Evolutionary conservation across 805 yeast species (phyloP).

Genomic region (Starmerella apicola): DNA sequence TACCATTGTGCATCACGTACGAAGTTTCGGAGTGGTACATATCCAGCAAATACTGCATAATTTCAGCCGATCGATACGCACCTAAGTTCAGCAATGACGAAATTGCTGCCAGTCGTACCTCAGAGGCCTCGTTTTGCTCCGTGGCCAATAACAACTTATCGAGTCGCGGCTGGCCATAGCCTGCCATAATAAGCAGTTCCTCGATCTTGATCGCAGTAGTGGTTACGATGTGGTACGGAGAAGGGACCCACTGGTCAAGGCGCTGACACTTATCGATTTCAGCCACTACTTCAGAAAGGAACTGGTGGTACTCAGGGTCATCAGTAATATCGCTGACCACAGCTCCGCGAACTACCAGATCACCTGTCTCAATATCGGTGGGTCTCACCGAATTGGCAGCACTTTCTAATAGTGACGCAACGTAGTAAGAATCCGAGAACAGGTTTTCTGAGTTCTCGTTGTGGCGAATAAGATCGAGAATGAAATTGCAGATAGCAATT

Average conservation of each 20-base stretch:
- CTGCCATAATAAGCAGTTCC: constrained; percentile 44
- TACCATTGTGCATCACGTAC: constrained; percentile 37
- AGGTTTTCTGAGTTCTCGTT: constrained; percentile 75
- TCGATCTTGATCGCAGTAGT: constrained; percentile 47
- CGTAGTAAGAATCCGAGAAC: constrained; percentile 60
- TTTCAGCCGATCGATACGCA: constrained; percentile 52
- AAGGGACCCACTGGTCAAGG: constrained; percentile 78
- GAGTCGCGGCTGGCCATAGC: constrained; percentile 40
- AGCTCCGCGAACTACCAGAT: constrained; percentile 7
- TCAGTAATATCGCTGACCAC: constrained; percentile 16
- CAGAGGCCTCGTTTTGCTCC: constrained; percentile 33
- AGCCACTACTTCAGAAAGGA: constrained; percentile 38
- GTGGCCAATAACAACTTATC: constrained; percentile 47
- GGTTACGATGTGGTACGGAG: constrained; percentile 47
- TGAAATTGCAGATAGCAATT: constrained; percentile 42
- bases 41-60: constrained; percentile 52
- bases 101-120: constrained; percentile 56
- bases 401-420: constrained; percentile 44
- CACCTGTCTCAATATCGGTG: constrained; percentile 13
- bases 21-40: constrained; percentile 45
- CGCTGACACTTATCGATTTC: constrained; percentile 67
- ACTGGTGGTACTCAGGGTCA: constrained; percentile 18
- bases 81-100: constrained; percentile 60
- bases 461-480: constrained; percentile 61
- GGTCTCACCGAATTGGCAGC: constrained; percentile 33